Percentiles rank a stretch among this genome's conserved stretches.
Conservation (phyloP, 2,329 filamentous ascomycete genomes). For the Talaromyces sp. region DNA sequence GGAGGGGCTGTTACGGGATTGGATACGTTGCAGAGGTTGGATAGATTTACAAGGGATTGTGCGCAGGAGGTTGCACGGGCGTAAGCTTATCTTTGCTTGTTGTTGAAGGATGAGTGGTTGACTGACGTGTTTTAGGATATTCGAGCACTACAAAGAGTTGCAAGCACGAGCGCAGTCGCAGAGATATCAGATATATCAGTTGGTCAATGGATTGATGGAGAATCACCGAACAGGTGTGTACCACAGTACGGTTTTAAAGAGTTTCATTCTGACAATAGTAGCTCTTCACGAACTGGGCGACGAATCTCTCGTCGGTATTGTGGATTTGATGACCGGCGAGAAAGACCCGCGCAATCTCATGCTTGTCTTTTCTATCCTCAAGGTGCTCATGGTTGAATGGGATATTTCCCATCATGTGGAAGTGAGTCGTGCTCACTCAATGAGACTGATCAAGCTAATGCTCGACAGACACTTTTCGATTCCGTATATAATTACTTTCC, state of each 20-base stretch:
- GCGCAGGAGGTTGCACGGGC: conserved; percentile 53
- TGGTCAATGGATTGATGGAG: conserved; percentile 61
- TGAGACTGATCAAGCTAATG: conserved; percentile 1
- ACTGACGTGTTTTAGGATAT: conserved; percentile 36
- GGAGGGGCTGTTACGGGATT: conserved; percentile 59
- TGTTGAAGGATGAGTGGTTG: neutral
- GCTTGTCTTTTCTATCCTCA: conserved; percentile 66
- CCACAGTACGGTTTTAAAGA: no score
- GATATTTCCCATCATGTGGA: conserved; percentile 59
- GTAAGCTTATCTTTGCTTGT: conserved; percentile 32
- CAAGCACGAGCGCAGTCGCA: conserved; percentile 62
- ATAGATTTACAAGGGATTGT: conserved; percentile 58
- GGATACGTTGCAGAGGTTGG: conserved; percentile 56
- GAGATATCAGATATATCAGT: conserved; percentile 60
- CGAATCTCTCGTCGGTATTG: conserved; percentile 59
- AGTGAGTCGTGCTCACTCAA: conserved; percentile 31
- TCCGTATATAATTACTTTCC: conserved; percentile 70
- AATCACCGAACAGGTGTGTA: conserved; percentile 50
- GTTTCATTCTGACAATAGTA: conserved; percentile 24
- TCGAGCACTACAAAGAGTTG: conserved; percentile 55
- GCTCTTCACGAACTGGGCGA: conserved; percentile 57
- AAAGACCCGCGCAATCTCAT: conserved; percentile 68
- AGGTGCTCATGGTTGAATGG: conserved; percentile 67
- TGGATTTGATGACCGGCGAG: conserved; percentile 64
- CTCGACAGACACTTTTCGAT: conserved; percentile 55